phyloP scores from a whole-genome alignment of 2,329 filamentous ascomycete genomes.

The Trichoderma atroviride region DNA sequence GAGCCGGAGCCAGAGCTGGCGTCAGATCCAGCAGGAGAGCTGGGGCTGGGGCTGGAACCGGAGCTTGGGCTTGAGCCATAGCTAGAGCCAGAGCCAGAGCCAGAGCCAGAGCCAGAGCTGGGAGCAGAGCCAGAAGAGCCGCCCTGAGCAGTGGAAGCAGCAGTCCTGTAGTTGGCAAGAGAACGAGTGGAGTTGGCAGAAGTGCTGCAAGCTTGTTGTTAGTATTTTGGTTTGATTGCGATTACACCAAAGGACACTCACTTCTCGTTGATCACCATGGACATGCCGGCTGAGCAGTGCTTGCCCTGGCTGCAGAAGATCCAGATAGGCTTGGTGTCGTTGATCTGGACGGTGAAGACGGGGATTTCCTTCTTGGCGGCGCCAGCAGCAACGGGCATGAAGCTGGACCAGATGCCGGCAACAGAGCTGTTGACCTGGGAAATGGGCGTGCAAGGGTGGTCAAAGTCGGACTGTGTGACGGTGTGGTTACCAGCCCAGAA shows the following conservation, averaged over 20 bases:
- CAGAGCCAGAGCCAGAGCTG: constrained; percentile 17
- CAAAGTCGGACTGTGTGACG: constrained; percentile 75
- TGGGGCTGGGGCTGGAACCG: neutral
- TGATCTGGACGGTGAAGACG: constrained; percentile 72
- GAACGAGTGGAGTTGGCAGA: constrained; percentile 55
- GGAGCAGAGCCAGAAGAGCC: neutral
- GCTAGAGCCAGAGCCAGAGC: neutral
- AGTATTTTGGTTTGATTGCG: constrained; percentile 19
- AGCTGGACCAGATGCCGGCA: constrained; percentile 68
- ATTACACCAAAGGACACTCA: constrained; percentile 46
- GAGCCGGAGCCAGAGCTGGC: constrained; percentile 2
- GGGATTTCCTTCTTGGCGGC: constrained; percentile 55
- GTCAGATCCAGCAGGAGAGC: neutral
- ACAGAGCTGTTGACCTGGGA: constrained; percentile 52
- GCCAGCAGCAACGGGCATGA: constrained; percentile 63
- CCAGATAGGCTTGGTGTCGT: constrained; percentile 73
- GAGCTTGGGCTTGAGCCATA: constrained; percentile 19
- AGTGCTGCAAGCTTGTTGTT: constrained; percentile 40
- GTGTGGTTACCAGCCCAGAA: constrained; percentile 74
- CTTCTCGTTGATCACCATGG: constrained; percentile 76
- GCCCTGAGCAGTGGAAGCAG: constrained; percentile 35
- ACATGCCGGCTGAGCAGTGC: constrained; percentile 77
- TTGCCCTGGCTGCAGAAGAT: constrained; percentile 73
- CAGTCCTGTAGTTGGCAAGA: constrained; percentile 52
- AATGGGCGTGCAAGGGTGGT: constrained; percentile 68